A percentile compares a stretch with the other conserved stretches of the same genome.
Conservation (phyloP, 345 rosid genomes). For the Crucihimalaya himalaica region DNA sequence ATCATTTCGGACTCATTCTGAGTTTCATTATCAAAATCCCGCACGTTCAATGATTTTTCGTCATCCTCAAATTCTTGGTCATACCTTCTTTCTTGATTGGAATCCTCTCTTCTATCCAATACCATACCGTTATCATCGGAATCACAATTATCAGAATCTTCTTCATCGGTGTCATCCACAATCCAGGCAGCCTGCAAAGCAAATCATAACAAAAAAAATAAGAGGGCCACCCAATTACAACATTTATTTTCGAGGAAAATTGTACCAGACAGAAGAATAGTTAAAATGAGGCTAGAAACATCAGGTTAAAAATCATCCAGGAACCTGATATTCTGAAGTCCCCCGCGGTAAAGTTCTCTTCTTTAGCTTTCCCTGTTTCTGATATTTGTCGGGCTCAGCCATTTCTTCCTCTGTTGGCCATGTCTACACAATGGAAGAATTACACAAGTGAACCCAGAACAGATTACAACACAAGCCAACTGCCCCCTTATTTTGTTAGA, state of each 20-base stretch:
- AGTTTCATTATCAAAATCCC: constrained; percentile 77
- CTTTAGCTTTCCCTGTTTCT: constrained; percentile 54
- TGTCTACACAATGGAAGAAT: constrained; percentile 56
- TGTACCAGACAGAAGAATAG: background rate
- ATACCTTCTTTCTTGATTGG: constrained; percentile 43
- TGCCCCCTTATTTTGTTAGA: constrained; percentile 1
- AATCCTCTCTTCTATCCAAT: constrained; percentile 61
- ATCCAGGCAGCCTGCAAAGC: constrained; percentile 93
- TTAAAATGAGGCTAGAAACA: background rate
- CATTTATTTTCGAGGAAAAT: background rate
- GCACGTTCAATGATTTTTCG: constrained; percentile 56
- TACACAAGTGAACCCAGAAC: constrained; percentile 13
- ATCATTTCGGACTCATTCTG: constrained; percentile 79
- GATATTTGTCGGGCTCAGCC: constrained; percentile 75
- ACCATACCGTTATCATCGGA: constrained; percentile 75
- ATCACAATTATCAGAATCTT: constrained; percentile 51
- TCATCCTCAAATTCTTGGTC: constrained; percentile 62
- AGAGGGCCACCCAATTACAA: background rate
- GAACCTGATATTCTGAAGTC: constrained; percentile 95
- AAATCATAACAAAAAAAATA: constrained; percentile 8
- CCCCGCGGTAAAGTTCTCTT: constrained; percentile 77
- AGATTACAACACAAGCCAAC: constrained; percentile 18
- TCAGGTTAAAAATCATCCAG: background rate
- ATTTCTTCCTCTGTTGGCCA: constrained; percentile 98
- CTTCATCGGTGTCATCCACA: constrained; percentile 70